phyloP scores from a whole-genome alignment of 2,329 filamentous ascomycete genomes.

The Fusarium fracticaudum region DNA sequence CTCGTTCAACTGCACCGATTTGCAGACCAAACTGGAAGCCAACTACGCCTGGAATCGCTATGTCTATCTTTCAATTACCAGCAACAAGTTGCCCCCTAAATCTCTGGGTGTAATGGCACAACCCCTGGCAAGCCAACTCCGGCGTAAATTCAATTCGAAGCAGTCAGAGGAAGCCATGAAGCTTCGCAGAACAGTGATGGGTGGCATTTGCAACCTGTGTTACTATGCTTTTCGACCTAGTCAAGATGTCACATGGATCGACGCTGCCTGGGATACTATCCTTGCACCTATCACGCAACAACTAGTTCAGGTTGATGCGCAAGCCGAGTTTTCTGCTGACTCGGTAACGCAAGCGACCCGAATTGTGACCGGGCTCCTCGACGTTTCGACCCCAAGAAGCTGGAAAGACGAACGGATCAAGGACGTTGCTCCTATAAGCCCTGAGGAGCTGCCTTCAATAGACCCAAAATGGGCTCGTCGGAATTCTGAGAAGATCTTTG shows the following conservation, averaged over 20 bases:
- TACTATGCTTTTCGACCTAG: slow-evolving; percentile 85
- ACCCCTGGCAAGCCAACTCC: slow-evolving; percentile 75
- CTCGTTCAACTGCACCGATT: slow-evolving; percentile 84
- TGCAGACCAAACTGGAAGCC: slow-evolving; percentile 76
- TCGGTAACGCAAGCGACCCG: slow-evolving; percentile 68
- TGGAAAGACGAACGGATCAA: slow-evolving; percentile 82
- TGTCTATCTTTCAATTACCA: slow-evolving; percentile 76
- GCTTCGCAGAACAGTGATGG: slow-evolving; percentile 66
- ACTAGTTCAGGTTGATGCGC: slow-evolving; percentile 56
- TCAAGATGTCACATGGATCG: slow-evolving; percentile 71
- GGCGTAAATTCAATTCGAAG: slow-evolving; percentile 68
- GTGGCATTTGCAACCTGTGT: slow-evolving; percentile 80
- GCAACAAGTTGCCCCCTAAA: slow-evolving; percentile 62
- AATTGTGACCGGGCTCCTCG: slow-evolving; percentile 77
- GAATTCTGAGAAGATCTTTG: slow-evolving; percentile 72
- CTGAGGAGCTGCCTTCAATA: slow-evolving; percentile 83
- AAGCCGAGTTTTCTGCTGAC: slow-evolving; percentile 56
- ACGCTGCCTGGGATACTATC: slow-evolving; percentile 81
- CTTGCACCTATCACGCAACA: slow-evolving; percentile 71
- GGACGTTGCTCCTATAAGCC: slow-evolving; percentile 64
- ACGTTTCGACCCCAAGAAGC: slow-evolving; percentile 64
- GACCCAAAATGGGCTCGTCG: slow-evolving; percentile 89
- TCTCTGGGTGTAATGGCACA: slow-evolving; percentile 62
- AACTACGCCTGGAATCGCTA: slow-evolving; percentile 89
- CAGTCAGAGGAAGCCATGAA: slow-evolving; percentile 60